Base-by-base conservation (phyloP, 2,329 filamentous ascomycete genomes). In the Xylariomycetidae sp. region DNA sequence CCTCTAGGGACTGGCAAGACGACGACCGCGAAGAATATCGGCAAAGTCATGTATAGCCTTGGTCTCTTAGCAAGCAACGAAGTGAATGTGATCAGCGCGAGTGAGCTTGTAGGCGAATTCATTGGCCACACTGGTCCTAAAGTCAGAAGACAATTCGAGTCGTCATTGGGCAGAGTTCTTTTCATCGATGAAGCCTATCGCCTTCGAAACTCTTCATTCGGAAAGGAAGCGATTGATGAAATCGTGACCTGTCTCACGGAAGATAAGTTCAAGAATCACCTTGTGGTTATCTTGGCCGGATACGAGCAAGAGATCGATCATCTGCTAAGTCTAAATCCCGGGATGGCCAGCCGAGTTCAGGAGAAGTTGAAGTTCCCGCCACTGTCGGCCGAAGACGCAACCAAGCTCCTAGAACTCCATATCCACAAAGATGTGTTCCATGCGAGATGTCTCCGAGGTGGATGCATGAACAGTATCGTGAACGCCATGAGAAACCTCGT, bases 171-270 rank as follows among this genome's bases (percentile, higher is more conserved):
- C 0, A 74, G 72, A 30, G 67, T 79, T 1, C 56, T 79, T 0
- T 72, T 77, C 45, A 64, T 78, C 12, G 72, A 77, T 34, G 70
- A 77, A 47, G 72, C 72, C 0, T 77, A 77, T 38, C 64, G 70
- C 1, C 63, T 77, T 3, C 60, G 53, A 0, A 63, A 69, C 4
- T 67, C 66, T 0, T 31, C 41, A 0, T 78, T 68, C 36, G 69
- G 64, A 0, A 59, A 58, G 16, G 54, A 58, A 30, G 55, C 53
- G 2, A 36, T 56, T 6, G 49, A 50, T 12, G 56, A 61, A 36
- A 36, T 59, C 8, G 45, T 55, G 6, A 42, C 50, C 20, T 41
- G 47, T 23, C 28, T 41, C 10, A 41, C 34, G 1, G 20, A 37
- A 16, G 34, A 37, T 3, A 32, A 16, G 14, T 41, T 33, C 28